Evolutionary conservation across 1,139 yeast species (phyloP), one percentile per base, ranked within the genome.

Genomic region (Suhomyces kunorum): DNA sequence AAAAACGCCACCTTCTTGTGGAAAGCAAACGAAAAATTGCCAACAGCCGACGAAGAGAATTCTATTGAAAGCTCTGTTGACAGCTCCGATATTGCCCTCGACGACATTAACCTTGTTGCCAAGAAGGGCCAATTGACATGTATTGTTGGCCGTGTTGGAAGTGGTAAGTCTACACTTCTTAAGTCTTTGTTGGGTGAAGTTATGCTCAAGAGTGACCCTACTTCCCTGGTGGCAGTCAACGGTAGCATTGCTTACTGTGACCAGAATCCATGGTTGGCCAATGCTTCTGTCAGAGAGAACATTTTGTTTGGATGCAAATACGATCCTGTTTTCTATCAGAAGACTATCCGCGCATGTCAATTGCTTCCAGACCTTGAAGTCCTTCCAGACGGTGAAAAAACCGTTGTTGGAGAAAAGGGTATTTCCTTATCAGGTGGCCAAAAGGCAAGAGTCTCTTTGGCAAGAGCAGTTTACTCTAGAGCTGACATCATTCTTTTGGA

Each of bases 131-230:
- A 56, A 23, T 47, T 61, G 37, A 58, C 63, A 1, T 61, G 66
- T 43, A 45, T 61, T 11, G 64, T 60, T 5, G 66, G 66, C 8
- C 47, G 51, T 35, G 66, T 61, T 13, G 66, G 66, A 2, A 43
- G 61, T 14, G 66, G 66, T n/a, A 61, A 61, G 32, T 45, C 63
- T 4, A 56, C 65, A 1, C 46, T 61, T 8, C 51, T 61, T 27
- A 55, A 54, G 29, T 43, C 62, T 3, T 43, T 61, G 5, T 44
- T 59, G 17, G 63, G 66, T 5, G 63, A 60, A 33, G 42, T 60
- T 14, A 51, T 53, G 11, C 38, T 49, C 13, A 30, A 36, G n/a
- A 32, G 34, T 8, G 34, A 33, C 12, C 29, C 42, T 3, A 32
- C 41, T 6, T 30, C 41, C 0, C 28, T 32, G 0, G 46, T 57